Percentiles rank a stretch among this genome's conserved stretches.
These are phyloP conservation scores for Boletus speciosus DNA, from an alignment of 768 basidiomycete genomes.

Conservation along the genomic window DNA sequence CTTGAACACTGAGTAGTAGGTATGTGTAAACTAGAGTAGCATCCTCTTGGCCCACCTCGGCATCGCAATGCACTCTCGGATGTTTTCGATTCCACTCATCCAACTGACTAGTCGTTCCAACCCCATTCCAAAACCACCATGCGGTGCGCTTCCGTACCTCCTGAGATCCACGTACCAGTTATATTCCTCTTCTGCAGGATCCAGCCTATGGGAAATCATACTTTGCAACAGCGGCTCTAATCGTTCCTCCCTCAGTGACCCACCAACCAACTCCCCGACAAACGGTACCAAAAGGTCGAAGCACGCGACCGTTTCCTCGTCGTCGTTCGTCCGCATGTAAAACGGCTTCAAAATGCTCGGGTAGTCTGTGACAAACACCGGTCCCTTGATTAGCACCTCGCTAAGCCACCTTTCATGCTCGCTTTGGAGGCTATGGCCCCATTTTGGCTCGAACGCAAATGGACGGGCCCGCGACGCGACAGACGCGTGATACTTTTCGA, in stretches of 20 bases:
- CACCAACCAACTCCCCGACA: slow-evolving; percentile 88
- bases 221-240: slow-evolving; percentile 45
- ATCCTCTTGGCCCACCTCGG: slow-evolving; percentile 85
- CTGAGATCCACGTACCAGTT: slow-evolving; percentile 84
- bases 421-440: slow-evolving; percentile 74
- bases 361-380: slow-evolving; percentile 91
- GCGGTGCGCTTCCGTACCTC: slow-evolving; percentile 81
- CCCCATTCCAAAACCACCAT: slow-evolving; percentile 95
- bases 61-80: slow-evolving; percentile 91
- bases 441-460: slow-evolving; percentile 59
- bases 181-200: slow-evolving; percentile 38
- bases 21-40: slow-evolving; percentile 43
- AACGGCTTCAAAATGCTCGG: slow-evolving; percentile 84
- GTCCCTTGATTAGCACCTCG: slow-evolving; percentile 59
- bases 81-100: slow-evolving; percentile 83
- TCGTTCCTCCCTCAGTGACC: slow-evolving; percentile 85
- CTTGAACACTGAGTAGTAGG: neutral
- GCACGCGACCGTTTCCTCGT: slow-evolving; percentile 73
- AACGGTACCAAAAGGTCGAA: slow-evolving; percentile 91
- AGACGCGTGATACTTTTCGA: slow-evolving; percentile 38
- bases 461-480: slow-evolving; percentile 17
- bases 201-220: slow-evolving; percentile 48
- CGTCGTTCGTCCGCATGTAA: slow-evolving; percentile 82
- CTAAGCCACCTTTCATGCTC: slow-evolving; percentile 95
- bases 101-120: slow-evolving; percentile 89